phyloP scores from a whole-genome alignment of 2,329 filamentous ascomycete species.

The Hawksworthiomyces lignivorus region DNA sequence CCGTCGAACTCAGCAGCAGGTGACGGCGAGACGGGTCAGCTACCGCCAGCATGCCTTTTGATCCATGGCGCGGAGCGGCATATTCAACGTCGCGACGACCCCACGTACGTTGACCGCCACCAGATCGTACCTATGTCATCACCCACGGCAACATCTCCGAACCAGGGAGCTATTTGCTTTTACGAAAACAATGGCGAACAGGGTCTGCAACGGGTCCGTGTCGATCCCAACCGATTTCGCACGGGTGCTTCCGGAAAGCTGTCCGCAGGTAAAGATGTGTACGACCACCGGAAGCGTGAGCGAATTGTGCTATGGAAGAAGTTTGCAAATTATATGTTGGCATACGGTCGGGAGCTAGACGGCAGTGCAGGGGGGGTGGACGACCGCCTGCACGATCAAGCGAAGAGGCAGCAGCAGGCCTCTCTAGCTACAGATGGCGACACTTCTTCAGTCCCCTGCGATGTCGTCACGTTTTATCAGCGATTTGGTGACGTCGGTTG shows the following conservation, averaged over 20 bases:
- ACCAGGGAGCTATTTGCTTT: conserved; percentile 51
- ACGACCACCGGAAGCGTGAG: conserved; percentile 58
- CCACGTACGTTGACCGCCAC: conserved; percentile 46
- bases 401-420: conserved; percentile 36
- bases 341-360: conserved; percentile 64
- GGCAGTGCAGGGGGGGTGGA: conserved; percentile 26
- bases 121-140: conserved; percentile 56
- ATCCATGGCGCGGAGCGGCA: conserved; percentile 65
- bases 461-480: conserved; percentile 74
- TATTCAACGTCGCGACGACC: conserved; percentile 53
- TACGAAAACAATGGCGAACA: conserved; percentile 62
- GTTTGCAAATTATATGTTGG: conserved; percentile 67
- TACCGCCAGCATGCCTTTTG: conserved; percentile 65
- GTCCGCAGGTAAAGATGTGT: conserved; percentile 54
- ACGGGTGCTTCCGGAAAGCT: conserved; percentile 56
- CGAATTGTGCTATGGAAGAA: conserved; percentile 64
- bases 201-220: conserved; percentile 55
- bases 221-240: conserved; percentile 53
- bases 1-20: conserved; percentile 22
- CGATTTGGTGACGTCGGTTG: conserved; percentile 72
- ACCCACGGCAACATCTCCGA: background rate
- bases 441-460: conserved; percentile 36
- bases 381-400: conserved; percentile 16
- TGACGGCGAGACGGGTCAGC: conserved; percentile 41
- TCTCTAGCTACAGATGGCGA: conserved; percentile 26